Evolutionary conservation across 768 basidiomycete genomes (phyloP), one percentile per base, ranked within the genome.

Genomic region (Tricholomella constricta): DNA sequence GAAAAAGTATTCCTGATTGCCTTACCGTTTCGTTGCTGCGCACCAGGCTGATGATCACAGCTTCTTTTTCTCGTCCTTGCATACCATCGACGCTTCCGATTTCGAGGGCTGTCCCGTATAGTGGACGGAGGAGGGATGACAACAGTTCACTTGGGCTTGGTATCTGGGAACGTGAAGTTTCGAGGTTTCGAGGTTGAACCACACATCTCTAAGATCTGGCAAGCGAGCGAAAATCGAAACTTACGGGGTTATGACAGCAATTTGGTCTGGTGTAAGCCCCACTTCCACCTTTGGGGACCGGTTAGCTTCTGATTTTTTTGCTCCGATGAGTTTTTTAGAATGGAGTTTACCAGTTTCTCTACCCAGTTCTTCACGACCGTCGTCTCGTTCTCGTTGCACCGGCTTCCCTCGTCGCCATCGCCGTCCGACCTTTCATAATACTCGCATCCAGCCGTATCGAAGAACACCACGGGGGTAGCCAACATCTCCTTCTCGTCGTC

Each of bases 1-100:
- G 36, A 52, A 29, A 32, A 34, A 20, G 10, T 31, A 11, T 41
- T 6, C n/a, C 5, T 19, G 12, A n/a, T 40, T n/a, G 23, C 63
- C 73, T 4, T 54, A 86, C 90, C 70, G 81, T 85, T 48, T 89
- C 85, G 62, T 98, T 99, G 59, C 93, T 95, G 22, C 97, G 79
- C 2, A 98, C 97, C 3, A 99, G 81, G 59, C 85, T 91, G 48
- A 99, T 90, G 20, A 98, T 83, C 34, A 98, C 84, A 0, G 94
- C 94, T 48, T 98, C 93, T 60, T 93, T 93, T 68, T 99, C 96
- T 44, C 97, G 83, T 0, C 96, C 96, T 74, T 99, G 97, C 86
- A 98, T 91, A 0, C 94, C 94, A 64, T 98, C 97, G 1, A 98
- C 94, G 0, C 89, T 92, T 1, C 95, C 97, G 38, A 97, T 92